These are phyloP conservation scores for Neurospora sp. DNA, from an alignment of 495 filamentous ascomycete species.

Conservation along the genomic window DNA sequence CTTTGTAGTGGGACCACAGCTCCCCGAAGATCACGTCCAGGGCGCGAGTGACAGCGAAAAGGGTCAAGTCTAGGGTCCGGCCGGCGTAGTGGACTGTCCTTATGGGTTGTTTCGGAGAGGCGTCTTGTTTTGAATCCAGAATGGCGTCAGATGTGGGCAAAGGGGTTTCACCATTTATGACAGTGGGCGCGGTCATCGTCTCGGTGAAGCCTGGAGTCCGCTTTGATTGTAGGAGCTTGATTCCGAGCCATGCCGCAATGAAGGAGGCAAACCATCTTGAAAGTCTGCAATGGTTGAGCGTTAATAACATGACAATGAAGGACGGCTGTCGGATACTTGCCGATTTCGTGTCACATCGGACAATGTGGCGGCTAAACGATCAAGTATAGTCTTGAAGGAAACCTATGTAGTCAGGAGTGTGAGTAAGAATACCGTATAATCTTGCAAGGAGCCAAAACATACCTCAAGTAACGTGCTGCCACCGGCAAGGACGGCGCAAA, in stretches of 20 bases:
- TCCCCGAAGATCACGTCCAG: constrained; percentile 60
- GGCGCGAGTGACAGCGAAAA: constrained; percentile 70
- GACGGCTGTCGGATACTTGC: constrained; percentile 11
- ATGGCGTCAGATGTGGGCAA: background rate
- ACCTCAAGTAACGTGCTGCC: constrained; percentile 66
- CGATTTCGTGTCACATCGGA: constrained; percentile 22
- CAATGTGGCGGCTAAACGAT: constrained; percentile 10
- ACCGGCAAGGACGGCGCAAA: constrained; percentile 67
- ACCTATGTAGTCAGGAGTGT: constrained; percentile 15
- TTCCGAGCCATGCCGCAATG: constrained; percentile 39
- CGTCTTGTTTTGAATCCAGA: background rate
- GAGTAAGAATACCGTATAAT: background rate
- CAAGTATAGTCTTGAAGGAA: constrained; percentile 19
- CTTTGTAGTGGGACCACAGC: constrained; percentile 47
- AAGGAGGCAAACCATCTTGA: constrained; percentile 40
- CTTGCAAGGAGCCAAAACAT: constrained; percentile 12
- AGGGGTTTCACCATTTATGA: background rate
- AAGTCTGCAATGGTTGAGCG: constrained; percentile 21
- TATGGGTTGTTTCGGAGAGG: background rate
- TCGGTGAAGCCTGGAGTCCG: constrained; percentile 33
- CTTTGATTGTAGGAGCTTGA: constrained; percentile 38
- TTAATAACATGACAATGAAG: background rate
- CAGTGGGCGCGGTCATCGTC: constrained; percentile 4
- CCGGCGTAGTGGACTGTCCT: constrained; percentile 47
- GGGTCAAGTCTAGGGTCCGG: constrained; percentile 75